Conservation (phyloP, 805 yeast species). For the Pichia heedii region DNA sequence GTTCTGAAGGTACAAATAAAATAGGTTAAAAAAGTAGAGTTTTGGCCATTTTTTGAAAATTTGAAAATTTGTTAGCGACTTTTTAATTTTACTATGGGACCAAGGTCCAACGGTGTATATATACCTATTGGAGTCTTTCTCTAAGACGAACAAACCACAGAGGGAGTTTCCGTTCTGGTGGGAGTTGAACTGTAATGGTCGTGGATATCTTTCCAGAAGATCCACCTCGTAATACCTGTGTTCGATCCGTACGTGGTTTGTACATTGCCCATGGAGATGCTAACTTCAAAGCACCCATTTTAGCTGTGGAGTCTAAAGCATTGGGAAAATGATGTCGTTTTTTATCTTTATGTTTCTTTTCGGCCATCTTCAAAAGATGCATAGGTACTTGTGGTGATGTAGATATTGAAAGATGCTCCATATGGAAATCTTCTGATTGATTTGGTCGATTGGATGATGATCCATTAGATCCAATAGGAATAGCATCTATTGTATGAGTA, state of each 20-base stretch:
- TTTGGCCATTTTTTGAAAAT: too few relatives aligned
- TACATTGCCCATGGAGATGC: neutral
- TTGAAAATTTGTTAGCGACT: too few relatives aligned
- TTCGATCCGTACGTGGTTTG: neutral
- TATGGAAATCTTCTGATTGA: too few relatives aligned
- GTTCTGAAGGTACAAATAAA: too few relatives aligned
- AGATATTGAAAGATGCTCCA: conserved; percentile 36
- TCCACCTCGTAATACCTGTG: neutral
- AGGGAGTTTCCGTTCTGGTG: neutral
- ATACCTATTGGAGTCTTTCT: neutral
- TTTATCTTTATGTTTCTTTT: conserved; percentile 20
- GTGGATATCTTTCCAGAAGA: neutral
- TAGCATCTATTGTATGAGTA: too few relatives aligned
- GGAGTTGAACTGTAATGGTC: neutral
- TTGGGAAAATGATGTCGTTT: neutral
- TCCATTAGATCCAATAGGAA: neutral
- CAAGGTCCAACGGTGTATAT: too few relatives aligned
- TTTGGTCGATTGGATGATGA: neutral
- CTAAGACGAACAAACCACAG: neutral
- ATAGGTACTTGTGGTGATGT: conserved; percentile 67
- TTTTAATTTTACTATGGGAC: too few relatives aligned
- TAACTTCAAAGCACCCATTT: neutral
- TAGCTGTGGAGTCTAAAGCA: neutral
- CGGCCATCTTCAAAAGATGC: conserved; percentile 47
- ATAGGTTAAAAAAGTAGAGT: too few relatives aligned